A percentile compares a stretch with the other conserved stretches of the same genome.
phyloP scores from a whole-genome alignment of 305 asterid genomes.

The Solanum chacoense region DNA sequence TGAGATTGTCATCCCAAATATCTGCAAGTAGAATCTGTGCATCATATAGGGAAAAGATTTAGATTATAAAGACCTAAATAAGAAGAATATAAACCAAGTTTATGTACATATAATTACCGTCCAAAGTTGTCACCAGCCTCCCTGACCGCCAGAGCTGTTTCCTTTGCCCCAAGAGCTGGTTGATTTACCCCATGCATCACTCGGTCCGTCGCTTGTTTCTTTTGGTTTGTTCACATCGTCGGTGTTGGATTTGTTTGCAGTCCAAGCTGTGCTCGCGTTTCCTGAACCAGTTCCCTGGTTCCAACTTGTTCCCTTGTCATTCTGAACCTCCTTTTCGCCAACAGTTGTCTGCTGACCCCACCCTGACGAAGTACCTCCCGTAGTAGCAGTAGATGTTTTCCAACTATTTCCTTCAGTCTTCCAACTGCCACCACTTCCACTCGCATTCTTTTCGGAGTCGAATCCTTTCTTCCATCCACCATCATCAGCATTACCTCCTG shows the following conservation, averaged over 20 bases:
- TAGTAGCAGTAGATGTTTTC: slow-evolving; percentile 22
- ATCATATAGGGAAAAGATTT: background rate
- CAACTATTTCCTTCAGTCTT: background rate
- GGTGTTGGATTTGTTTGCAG: background rate
- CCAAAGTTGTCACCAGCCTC: slow-evolving; percentile 23
- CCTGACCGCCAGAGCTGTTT: slow-evolving; percentile 28
- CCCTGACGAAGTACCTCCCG: slow-evolving; percentile 5
- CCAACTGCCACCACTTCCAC: slow-evolving; percentile 19
- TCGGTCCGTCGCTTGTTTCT: slow-evolving; percentile 17
- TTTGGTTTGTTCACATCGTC: background rate
- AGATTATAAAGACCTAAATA: background rate
- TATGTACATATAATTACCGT: background rate
- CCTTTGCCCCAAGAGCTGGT: slow-evolving; percentile 28
- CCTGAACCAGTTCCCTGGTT: background rate
- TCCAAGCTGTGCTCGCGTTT: background rate
- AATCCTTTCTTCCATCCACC: slow-evolving; percentile 20
- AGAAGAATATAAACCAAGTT: background rate
- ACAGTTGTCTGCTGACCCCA: slow-evolving; percentile 12
- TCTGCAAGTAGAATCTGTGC: background rate
- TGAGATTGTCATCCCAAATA: background rate
- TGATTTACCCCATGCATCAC: slow-evolving; percentile 23
- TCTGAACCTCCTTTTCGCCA: background rate
- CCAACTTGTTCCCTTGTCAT: background rate
- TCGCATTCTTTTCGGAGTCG: slow-evolving; percentile 12
- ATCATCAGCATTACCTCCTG: slow-evolving; percentile 6